Conservation (phyloP, 2,329 filamentous ascomycete genomes). For the Myriosclerotinia duriaeana region DNA sequence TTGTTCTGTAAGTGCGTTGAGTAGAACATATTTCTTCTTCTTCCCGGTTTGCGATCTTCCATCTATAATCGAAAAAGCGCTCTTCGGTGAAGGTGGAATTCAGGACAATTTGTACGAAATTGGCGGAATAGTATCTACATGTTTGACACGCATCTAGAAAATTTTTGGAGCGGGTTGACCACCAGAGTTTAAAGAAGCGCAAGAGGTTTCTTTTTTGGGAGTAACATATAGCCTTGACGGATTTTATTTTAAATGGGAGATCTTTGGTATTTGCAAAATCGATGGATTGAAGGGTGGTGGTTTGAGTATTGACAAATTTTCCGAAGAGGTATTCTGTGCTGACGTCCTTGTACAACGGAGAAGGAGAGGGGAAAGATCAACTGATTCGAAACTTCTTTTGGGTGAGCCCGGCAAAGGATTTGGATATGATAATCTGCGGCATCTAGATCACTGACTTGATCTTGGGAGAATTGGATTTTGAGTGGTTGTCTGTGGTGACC, state of each 20-base stretch:
- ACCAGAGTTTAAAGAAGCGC: slow-evolving; percentile 36
- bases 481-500: slow-evolving; percentile 43
- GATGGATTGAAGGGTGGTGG: slow-evolving; percentile 42
- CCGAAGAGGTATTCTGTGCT: slow-evolving; percentile 59
- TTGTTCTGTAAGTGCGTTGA: slow-evolving; percentile 51
- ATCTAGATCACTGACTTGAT: slow-evolving; percentile 41
- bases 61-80: slow-evolving; percentile 24
- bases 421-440: slow-evolving; percentile 53
- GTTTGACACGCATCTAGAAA: slow-evolving; percentile 38
- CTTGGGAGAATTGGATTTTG: slow-evolving; percentile 42
- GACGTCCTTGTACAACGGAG: slow-evolving; percentile 53
- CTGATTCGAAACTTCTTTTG: slow-evolving; percentile 40
- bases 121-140: slow-evolving; percentile 32
- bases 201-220: no score
- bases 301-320: slow-evolving; percentile 45
- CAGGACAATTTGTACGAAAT: slow-evolving; percentile 37
- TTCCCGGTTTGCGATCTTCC: neutral
- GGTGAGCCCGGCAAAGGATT: slow-evolving; percentile 35
- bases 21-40: slow-evolving; percentile 43
- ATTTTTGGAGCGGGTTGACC: slow-evolving; percentile 34
- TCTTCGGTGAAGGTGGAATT: slow-evolving; percentile 16
- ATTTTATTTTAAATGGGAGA: slow-evolving; percentile 37
- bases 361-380: slow-evolving; percentile 44
- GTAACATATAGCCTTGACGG: slow-evolving; percentile 44
- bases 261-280: slow-evolving; percentile 29